Conservation (phyloP, 345 rosid species). For the Populus simonii region DNA sequence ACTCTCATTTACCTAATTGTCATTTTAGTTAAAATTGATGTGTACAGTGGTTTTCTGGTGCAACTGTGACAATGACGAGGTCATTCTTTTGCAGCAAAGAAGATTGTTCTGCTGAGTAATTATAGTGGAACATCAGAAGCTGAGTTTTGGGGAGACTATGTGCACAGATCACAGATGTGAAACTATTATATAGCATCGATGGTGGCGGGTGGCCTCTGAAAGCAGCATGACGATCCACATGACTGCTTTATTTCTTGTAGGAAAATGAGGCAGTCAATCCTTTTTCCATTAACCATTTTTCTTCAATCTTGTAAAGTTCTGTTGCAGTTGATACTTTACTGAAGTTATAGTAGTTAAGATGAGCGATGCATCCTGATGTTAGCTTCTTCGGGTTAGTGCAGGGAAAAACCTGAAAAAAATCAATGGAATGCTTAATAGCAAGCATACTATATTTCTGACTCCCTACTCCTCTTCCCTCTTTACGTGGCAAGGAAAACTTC, state of each 20-base stretch:
- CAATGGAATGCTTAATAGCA: conserved; percentile 10
- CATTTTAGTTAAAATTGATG: neutral
- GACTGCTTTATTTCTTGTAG: neutral
- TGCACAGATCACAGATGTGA: conserved; percentile 8
- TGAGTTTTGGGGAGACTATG: neutral
- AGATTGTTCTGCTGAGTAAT: conserved; percentile 50
- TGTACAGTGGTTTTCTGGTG: neutral
- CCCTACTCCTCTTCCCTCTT: neutral
- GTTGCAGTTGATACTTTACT: conserved; percentile 11
- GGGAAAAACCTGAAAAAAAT: conserved; percentile 9
- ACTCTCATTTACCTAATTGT: neutral
- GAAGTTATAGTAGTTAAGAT: conserved; percentile 11
- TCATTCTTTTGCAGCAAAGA: conserved; percentile 40
- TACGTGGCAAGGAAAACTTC: neutral
- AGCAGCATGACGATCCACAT: neutral
- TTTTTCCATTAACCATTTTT: neutral
- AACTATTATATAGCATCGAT: neutral
- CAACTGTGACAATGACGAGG: neutral
- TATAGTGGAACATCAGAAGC: conserved; percentile 1
- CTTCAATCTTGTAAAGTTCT: neutral
- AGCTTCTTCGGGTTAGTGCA: conserved; percentile 21
- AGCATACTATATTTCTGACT: neutral
- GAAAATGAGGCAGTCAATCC: neutral
- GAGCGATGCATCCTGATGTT: neutral
- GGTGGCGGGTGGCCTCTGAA: conserved; percentile 1